Evolutionary conservation across 306 rosid genomes (phyloP), one percentile per base, ranked within the genome.

Genomic region (Lotus japonicus): DNA sequence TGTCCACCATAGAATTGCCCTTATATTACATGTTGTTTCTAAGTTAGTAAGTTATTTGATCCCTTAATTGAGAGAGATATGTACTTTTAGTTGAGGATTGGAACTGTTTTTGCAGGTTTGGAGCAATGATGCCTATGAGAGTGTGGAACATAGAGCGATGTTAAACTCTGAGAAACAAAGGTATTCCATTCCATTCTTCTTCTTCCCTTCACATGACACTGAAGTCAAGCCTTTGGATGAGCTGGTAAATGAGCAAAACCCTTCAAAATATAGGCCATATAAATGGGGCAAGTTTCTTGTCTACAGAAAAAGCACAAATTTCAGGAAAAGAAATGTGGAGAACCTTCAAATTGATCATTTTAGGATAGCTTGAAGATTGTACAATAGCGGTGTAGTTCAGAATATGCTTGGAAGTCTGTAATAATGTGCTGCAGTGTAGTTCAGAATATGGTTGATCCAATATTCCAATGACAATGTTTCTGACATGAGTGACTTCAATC

Each of bases 41-140:
- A 2, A 3, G 4, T 26, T 26, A 3, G 4, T 26, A 4, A 26
- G 4, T 26, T 26, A 26, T 26, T 26, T 26, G 31, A 26, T 26
- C 31, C 31, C 0, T 26, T 26, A 26, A 3, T 26, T 26, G 31
- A 3, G 4, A 26, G 31, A 31, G 60, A 54, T 9, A 36, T n/a
- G 2, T 44, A 12, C 1, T 18, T 35, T n/a, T 7, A 33, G 0
- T 38, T 60, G 18, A 60, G 14, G 9, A 51, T 38, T 52, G 64
- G 6, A 11, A 23, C 26, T 23, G 11, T 10, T 55, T 44, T 42
- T 55, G 51, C 82, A 90, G 97, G 96, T 86, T 35, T 91, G 96
- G 96, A 89, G 86, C 76, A 89, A 87, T 75, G 87, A 81, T 10
- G 79, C 14, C 11, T 89, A 87, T 64, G 84, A 88, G 58, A 89